Evolutionary conservation across 148 eudicot species (phyloP), one percentile per base, ranked within the genome.

Genomic region (Cornus kousa): DNA sequence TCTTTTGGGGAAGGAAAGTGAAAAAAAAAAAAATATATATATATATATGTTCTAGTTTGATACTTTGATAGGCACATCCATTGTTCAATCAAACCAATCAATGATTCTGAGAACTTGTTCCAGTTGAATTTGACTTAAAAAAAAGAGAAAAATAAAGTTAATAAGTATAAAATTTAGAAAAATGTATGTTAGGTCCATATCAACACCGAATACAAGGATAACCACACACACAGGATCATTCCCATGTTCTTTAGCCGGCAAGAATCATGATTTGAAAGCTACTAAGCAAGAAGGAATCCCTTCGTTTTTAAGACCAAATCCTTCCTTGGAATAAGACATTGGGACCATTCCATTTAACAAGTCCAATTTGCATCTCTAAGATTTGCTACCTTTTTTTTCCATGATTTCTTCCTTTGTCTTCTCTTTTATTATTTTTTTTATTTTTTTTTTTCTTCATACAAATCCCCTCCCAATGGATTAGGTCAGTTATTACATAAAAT

Each of bases 211-310:
- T 22, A 22, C 32, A 66, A 66, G 68, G 68, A 24, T 66, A 66
- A 24, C 33, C 68, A 66, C 28, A 66, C 48, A 43, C 48, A 4
- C 48, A 43, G 10, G 48, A 43, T 43, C 48, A 43, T 6, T 43
- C 13, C 68, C 33, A 66, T 66, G 68, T 66, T 31, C 70, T 28
- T 23, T 31, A 28, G 19, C 70, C 37, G 70, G 37, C 20, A 67
- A 67, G 70, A 67, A 67, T 67, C 70, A 67, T 67, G 70, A 28
- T 67, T 67, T 28, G 39, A 28, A 67, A 67, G 31, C 70, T 28
- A 33, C 70, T 33, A 67, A 10, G 12, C 37, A 67, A 67, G 70
- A 19, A 67, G 31, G 70, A 31, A 67, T 67, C 70, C 68, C 39
- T 67, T 31, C 4, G 32, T 67, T 67, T 67, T 67, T 16, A 67